phyloP scores from a whole-genome alignment of 2,329 filamentous ascomycete genomes.

The Trichoderma sp. region DNA sequence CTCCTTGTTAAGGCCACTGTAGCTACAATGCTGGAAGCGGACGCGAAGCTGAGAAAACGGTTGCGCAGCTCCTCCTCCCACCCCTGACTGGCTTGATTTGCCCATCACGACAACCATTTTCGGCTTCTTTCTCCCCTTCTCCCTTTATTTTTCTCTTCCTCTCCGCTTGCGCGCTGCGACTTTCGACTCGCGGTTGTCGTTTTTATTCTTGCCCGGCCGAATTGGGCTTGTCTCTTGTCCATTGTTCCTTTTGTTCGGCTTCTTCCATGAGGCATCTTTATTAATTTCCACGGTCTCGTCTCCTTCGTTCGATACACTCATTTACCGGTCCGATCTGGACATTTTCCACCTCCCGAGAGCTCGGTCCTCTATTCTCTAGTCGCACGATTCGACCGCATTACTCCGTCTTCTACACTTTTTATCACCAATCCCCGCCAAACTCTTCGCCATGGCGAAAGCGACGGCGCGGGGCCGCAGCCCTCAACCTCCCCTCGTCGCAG shows the following conservation, averaged over 20 bases:
- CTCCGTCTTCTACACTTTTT: background rate
- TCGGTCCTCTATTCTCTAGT: background rate
- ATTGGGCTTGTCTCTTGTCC: slow-evolving; percentile 15
- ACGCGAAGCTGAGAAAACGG: slow-evolving; percentile 19
- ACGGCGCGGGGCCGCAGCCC: slow-evolving; percentile 38
- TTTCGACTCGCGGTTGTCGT: slow-evolving; percentile 13
- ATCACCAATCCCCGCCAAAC: background rate
- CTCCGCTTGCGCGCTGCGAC: slow-evolving; percentile 15
- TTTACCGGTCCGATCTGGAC: slow-evolving; percentile 15
- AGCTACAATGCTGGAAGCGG: slow-evolving; percentile 35
- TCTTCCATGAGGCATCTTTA: slow-evolving; percentile 19
- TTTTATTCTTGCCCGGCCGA: slow-evolving; percentile 4
- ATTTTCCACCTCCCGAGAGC: background rate
- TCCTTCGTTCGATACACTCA: slow-evolving; percentile 21
- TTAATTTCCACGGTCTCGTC: slow-evolving; percentile 15
- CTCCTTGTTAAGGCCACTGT: slow-evolving; percentile 37
- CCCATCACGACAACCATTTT: slow-evolving; percentile 18
- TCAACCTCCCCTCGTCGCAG: slow-evolving; percentile 31
- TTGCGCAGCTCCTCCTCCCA: slow-evolving; percentile 14
- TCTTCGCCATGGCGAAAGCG: slow-evolving; percentile 34
- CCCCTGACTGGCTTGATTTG: slow-evolving; percentile 22
- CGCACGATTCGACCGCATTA: background rate
- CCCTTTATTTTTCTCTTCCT: slow-evolving; percentile 23
- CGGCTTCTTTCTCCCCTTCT: slow-evolving; percentile 20
- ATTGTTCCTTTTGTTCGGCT: slow-evolving; percentile 16